These are phyloP conservation scores for Colletotrichum tropicicola DNA, from an alignment of 2,329 filamentous ascomycete species.

Conservation along the genomic window DNA sequence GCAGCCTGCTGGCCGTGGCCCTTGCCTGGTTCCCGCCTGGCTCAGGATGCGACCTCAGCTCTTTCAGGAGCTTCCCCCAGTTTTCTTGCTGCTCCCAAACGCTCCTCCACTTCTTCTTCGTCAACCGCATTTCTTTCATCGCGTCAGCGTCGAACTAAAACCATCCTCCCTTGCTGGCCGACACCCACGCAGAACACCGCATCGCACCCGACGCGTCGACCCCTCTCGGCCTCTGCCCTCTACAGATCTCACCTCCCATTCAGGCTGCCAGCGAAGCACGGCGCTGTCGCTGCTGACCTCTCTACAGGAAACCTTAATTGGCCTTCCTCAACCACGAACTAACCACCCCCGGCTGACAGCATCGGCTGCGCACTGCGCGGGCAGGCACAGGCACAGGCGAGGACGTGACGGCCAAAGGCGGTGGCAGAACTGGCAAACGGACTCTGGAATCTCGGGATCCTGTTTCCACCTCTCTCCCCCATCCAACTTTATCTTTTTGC, in stretches of 20 bases:
- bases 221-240: too few species aligned
- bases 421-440: slow-evolving; percentile 26
- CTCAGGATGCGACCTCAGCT: slow-evolving; percentile 28
- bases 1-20: slow-evolving; percentile 17
- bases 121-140: slow-evolving; percentile 18
- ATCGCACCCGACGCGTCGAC: slow-evolving; percentile 8
- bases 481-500: slow-evolving; percentile 28
- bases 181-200: neutral
- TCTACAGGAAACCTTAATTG: slow-evolving; percentile 11
- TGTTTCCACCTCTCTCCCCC: slow-evolving; percentile 27
- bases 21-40: slow-evolving; percentile 22
- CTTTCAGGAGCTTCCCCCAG: slow-evolving; percentile 30
- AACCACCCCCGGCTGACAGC: slow-evolving; percentile 13
- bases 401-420: slow-evolving; percentile 14
- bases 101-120: neutral
- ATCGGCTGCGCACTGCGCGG: slow-evolving; percentile 5
- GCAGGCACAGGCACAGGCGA: slow-evolving; percentile 2
- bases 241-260: too few species aligned
- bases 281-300: neutral
- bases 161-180: neutral
- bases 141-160: slow-evolving; percentile 7
- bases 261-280: slow-evolving; percentile 1
- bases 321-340: slow-evolving; percentile 8
- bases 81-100: slow-evolving; percentile 30
- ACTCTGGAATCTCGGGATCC: slow-evolving; percentile 27